Percentiles rank a stretch among this genome's conserved stretches.
Evolutionary conservation across 208 protist species (phyloP).

Genomic region (Trypanosoma mega): DNA sequence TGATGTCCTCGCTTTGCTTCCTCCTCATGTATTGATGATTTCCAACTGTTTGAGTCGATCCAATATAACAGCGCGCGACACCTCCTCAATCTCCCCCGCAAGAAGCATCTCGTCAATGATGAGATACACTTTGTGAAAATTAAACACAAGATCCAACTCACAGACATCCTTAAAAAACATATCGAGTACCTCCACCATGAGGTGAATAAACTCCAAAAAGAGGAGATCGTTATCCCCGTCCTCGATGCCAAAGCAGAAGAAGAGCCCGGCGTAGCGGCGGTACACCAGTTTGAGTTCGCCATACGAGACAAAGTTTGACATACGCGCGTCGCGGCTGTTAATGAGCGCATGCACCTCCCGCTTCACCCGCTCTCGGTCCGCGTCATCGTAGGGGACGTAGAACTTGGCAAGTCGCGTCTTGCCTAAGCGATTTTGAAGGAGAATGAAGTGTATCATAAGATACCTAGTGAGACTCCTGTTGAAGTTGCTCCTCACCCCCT

Average conservation of each 20-base stretch:
- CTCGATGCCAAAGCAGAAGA: conserved; percentile 98
- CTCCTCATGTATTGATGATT: conserved; percentile 61
- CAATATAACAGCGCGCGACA: conserved; percentile 93
- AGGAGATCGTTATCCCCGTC: conserved; percentile 98
- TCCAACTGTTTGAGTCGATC: conserved; percentile 92
- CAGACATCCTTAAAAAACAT: conserved; percentile 99
- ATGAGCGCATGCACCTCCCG: conserved; percentile 96
- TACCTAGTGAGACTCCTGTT: background rate
- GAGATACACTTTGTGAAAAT: conserved; percentile 99
- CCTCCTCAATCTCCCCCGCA: conserved; percentile 98
- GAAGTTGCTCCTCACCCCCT: too few relatives aligned
- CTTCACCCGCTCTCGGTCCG: conserved; percentile 93
- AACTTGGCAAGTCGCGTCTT: conserved; percentile 99
- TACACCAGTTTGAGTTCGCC: conserved; percentile 97
- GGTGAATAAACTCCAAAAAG: conserved; percentile 98
- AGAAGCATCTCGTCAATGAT: conserved; percentile 99
- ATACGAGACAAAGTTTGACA: conserved; percentile 98
- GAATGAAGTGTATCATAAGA: conserved; percentile 97
- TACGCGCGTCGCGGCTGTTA: conserved; percentile 91
- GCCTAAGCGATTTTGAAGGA: conserved; percentile 98
- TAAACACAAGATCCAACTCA: conserved; percentile 99
- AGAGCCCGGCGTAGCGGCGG: conserved; percentile 99
- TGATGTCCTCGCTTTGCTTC: background rate
- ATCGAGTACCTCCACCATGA: conserved; percentile 98
- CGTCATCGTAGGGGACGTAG: conserved; percentile 95